These are phyloP conservation scores for Debaryomyces udenii DNA, from an alignment of 1,139 yeast species.

Conservation along the genomic window DNA sequence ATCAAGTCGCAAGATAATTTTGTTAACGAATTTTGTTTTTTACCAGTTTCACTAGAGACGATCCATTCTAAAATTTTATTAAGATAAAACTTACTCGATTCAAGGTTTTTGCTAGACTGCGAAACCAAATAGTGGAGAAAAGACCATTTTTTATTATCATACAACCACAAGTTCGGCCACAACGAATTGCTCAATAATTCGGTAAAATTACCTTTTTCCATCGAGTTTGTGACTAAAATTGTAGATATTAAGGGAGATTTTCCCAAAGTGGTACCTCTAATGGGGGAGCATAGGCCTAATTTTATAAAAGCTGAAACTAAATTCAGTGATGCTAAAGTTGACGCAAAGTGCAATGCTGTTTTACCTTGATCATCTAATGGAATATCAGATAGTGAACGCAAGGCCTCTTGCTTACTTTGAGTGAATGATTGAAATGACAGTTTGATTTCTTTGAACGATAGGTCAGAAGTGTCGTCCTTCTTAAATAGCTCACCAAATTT, in stretches of 20 bases:
- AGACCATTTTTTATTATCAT: slow-evolving; percentile 37
- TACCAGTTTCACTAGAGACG: slow-evolving; percentile 33
- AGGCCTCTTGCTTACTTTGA: slow-evolving; percentile 14
- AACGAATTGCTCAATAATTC: slow-evolving; percentile 38
- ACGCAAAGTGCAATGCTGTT: slow-evolving; percentile 51
- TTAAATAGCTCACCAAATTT: slow-evolving; percentile 53
- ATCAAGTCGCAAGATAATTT: slow-evolving; percentile 67
- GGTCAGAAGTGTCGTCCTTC: slow-evolving; percentile 36
- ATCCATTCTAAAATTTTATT: slow-evolving; percentile 82
- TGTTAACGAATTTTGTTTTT: slow-evolving; percentile 53
- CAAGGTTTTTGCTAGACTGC: slow-evolving; percentile 33
- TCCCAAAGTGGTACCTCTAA: slow-evolving; percentile 45
- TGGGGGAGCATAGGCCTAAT: slow-evolving; percentile 42
- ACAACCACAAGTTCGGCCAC: slow-evolving; percentile 42
- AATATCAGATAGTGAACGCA: slow-evolving; percentile 30
- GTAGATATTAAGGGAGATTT: slow-evolving; percentile 47
- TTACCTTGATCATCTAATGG: slow-evolving; percentile 47
- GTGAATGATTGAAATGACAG: slow-evolving; percentile 26
- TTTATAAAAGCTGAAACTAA: slow-evolving; percentile 41
- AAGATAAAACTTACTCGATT: slow-evolving; percentile 63
- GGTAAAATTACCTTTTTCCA: slow-evolving; percentile 47
- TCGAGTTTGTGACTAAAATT: slow-evolving; percentile 47
- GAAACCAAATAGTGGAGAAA: slow-evolving; percentile 41
- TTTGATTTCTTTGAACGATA: slow-evolving; percentile 39
- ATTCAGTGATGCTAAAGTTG: slow-evolving; percentile 44